phyloP scores from a whole-genome alignment of 2,329 filamentous ascomycete genomes.

The Whalleya microplaca region DNA sequence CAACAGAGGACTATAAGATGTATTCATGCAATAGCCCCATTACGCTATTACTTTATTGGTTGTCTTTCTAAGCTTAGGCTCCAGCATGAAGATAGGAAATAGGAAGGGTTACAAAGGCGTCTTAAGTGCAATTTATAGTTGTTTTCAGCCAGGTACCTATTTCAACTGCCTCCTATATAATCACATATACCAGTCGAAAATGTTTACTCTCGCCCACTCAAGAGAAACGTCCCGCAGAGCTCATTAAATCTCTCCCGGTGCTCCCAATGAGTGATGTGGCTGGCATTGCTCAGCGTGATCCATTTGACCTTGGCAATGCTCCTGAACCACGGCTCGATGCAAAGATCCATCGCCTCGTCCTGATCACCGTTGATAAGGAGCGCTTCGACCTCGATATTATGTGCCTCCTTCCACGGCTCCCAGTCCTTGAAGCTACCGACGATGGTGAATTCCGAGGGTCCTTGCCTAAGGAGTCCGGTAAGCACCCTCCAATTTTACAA shows the following conservation, averaged over 20 bases:
- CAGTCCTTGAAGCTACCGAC: slow-evolving; percentile 27
- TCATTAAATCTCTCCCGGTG: slow-evolving; percentile 15
- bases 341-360: slow-evolving; percentile 26
- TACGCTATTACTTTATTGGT: too few relatives aligned
- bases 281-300: slow-evolving; percentile 25
- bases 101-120: too few relatives aligned
- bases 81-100: too few relatives aligned
- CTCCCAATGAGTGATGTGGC: slow-evolving; percentile 30
- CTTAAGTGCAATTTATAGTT: too few relatives aligned
- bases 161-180: too few relatives aligned
- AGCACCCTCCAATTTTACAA: not conserved
- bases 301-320: slow-evolving; percentile 28
- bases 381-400: slow-evolving; percentile 23
- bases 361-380: slow-evolving; percentile 16
- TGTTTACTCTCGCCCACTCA: not conserved
- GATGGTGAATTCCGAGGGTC: slow-evolving; percentile 30
- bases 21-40: too few relatives aligned
- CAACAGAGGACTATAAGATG: too few relatives aligned
- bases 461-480: slow-evolving; percentile 17
- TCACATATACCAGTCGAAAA: too few relatives aligned
- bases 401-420: slow-evolving; percentile 27
- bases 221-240: slow-evolving; percentile 10
- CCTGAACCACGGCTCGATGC: slow-evolving; percentile 29
- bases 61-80: too few relatives aligned
- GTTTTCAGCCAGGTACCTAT: too few relatives aligned